Conservation (phyloP, 441 rosid genomes). For the Raphanus hybrid region DNA sequence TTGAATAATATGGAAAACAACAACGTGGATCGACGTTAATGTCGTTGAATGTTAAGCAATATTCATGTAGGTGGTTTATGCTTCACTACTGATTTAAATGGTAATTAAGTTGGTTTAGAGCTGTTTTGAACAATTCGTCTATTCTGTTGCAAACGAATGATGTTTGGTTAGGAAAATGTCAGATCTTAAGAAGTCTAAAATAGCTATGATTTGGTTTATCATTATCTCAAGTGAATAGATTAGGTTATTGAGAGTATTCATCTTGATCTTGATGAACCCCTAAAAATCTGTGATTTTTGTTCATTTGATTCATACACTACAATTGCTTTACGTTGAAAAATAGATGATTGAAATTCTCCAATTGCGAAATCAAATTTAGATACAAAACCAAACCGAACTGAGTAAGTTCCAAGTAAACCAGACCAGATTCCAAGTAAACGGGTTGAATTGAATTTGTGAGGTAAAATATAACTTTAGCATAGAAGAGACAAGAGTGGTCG, state of each 20-base stretch:
- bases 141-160: no score
- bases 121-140: not conserved
- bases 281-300: not conserved
- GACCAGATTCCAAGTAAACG: not conserved
- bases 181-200: not conserved
- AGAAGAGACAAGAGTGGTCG: not conserved
- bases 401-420: not conserved
- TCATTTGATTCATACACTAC: not conserved
- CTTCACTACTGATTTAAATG: no score
- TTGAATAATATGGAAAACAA: not conserved
- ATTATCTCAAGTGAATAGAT: not conserved
- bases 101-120: not conserved
- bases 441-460: not conserved
- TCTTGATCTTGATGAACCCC: not conserved
- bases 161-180: not conserved
- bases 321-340: not conserved
- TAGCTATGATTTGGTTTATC: not conserved
- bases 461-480: not conserved
- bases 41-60: not conserved
- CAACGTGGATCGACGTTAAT: slow-evolving; percentile 33
- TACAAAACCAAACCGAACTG: not conserved
- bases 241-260: not conserved
- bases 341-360: not conserved
- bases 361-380: not conserved
- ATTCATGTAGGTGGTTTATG: not conserved